Base-by-base conservation (phyloP, 805 yeast species). In the Starmerella bombicola region DNA sequence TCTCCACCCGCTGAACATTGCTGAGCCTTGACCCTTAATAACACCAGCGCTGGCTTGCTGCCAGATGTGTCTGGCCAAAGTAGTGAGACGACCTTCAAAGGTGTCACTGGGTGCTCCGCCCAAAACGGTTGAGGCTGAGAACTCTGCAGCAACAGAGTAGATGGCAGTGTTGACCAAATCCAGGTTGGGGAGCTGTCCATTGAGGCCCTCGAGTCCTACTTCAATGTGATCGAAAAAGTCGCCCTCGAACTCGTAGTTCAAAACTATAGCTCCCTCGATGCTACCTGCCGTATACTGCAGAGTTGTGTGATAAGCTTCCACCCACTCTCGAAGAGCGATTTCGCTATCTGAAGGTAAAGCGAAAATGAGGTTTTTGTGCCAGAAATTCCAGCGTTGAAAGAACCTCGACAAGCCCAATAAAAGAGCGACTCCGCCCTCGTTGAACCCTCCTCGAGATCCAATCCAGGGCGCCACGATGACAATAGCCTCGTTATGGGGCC, bases 401-500 rank as follows among this genome's bases (percentile, higher is more conserved):
- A 80, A 88, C 47, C 86, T 69, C 0, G 91, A 78, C 47, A 91
- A 62, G 0, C 86, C 76, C 15, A 82, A 57, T 2, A 78, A 71
- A 25, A 86, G 58, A 0, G 94, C 72, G 29, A 82, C 66, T 2
- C 93, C 98, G 30, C 94, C 93, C 43, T 74, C 68, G 58, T 91
- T 91, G 54, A 63, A 66, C 38, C 68, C 67, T 2, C 72, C 73
- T 35, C 76, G 81, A 5, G 74, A 61, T 40, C 81, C 82, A 36
- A 55, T 59, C 88, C 95, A 91, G 0, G 97, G 96, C 6, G 91
- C 84, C 7, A 78, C 80, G 33, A 91, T 59, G 1, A 86, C 93
- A 73, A 91, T 78, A 0, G 96, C 83, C 60, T 91, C 98, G 1
- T 97, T 85, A 45, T 86, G 91, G 54, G 88, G 97, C 21, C 96